Evolutionary conservation across 441 rosid genomes (phyloP), one percentile per base, ranked within the genome.

Genomic region (Brassica balearica): DNA sequence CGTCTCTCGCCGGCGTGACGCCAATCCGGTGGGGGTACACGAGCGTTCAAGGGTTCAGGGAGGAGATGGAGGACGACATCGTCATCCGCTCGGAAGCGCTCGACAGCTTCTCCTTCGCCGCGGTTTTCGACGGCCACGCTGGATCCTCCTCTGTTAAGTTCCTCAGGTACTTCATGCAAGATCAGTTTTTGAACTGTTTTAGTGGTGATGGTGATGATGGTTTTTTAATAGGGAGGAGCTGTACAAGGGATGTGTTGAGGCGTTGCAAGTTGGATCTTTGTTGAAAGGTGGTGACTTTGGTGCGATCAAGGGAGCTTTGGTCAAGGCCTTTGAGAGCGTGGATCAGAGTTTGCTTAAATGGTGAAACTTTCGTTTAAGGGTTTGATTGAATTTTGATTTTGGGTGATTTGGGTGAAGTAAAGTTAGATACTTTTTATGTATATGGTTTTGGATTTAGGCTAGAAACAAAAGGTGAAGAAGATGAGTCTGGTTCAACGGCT

Each of bases 401-500:
- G 32, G 32, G 32, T 27, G 32, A 4, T 60, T 53, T 60, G 46
- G 19, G 66, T 62, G 68, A 27, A 43, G 76, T 71, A 41, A 55
- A 23, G n/a, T 32, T 17, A 7, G 4, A 23, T 34, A 20, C n/a
- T 19, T 51, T 71, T 64, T 48, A 32, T 32, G 7, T 32, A 32
- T 48, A 3, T 67, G 58, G 15, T 32, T 80, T 72, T 41, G n/a
- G 20, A 60, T 55, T 0, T n/a, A 94, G 99, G 96, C 89, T 95
- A 72, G 96, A 90, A 75, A 71, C 67, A 29, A 83, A 27, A 32
- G 84, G 71, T 25, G 87, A 82, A 58, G 87, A 87, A 56, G 92
- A 91, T 9, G 96, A 90, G 82, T 95, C 99, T 5, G 99, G 98
- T 55, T 87, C 99, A 23, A 95, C 98, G 6, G 97, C 96, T 56